Conservation (phyloP, 345 rosid species). For the Carallia brachiata region DNA sequence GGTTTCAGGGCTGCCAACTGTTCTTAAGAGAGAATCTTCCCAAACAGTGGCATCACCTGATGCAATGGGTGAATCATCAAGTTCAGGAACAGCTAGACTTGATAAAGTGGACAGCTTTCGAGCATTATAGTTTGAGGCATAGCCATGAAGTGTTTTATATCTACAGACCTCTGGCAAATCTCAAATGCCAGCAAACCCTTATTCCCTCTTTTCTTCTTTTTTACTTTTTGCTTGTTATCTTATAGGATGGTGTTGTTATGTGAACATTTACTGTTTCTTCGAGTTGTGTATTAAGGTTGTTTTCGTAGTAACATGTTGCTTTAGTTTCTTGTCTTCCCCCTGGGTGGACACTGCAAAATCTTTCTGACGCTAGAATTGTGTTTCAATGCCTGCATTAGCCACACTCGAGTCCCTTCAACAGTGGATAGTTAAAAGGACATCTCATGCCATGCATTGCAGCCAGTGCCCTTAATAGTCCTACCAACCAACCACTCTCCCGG, state of each 20-base stretch:
- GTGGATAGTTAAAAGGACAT: no score
- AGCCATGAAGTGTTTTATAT: slow-evolving; percentile 4
- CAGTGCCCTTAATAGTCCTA: no score
- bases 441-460: no score
- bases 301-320: neutral
- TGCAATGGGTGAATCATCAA: slow-evolving; percentile 82
- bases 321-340: no score
- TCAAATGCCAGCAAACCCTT: neutral
- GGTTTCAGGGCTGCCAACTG: slow-evolving; percentile 85
- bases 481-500: no score
- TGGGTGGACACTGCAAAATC: no score
- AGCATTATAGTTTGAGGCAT: slow-evolving; percentile 33
- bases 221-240: neutral
- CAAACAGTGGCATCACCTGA: slow-evolving; percentile 71
- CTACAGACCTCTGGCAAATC: neutral
- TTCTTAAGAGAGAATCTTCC: slow-evolving; percentile 58
- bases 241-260: neutral
- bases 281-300: no score
- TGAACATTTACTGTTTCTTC: no score
- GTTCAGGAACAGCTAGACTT: slow-evolving; percentile 83
- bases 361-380: no score
- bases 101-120: slow-evolving; percentile 67
- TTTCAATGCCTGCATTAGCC: no score
- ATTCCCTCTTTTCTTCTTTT: neutral
- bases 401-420: no score